Base-by-base conservation (phyloP, 345 rosid species). In the Cardamine resedifolia region DNA sequence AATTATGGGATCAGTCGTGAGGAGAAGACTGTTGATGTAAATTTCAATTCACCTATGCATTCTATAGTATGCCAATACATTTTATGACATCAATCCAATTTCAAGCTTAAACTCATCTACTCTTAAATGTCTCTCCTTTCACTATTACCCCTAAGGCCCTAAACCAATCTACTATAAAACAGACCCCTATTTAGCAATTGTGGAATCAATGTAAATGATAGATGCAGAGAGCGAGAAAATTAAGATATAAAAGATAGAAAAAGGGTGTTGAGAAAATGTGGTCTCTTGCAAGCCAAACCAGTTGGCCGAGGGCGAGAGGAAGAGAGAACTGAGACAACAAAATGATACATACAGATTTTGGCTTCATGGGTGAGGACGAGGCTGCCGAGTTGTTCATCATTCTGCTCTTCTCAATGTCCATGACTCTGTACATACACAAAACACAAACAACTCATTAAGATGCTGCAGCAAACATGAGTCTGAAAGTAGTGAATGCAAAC, bases 371-470 rank as follows among this genome's bases (percentile, higher is more conserved):
- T 44, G 94, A 76, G 72, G 20, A 81, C 80, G 77, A 71, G 60
- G 67, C 90, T 71, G 82, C 90, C 75, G 83, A 82, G 74, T 78
- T 81, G 83, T 81, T 88, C 91, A 77, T 89, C 83, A 23, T 84
- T 74, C 73, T 66, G 76, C 52, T 83, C 74, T 26, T 88, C 87
- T 74, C 96, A 78, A 45, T 77, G 82, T 81, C 89, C 83, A 16
- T 86, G 24, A 36, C 81, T 78, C 84, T 57, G 65, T 31, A 60
- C 56, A n/a, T 59, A 26, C 47, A 39, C 3, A 53, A 50, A 44
- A 71, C 43, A 49, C 34, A 70, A 47, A 64, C 23, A 55, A 56
- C 41, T 15, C 19, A 33, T 63, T 11, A 44, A 55, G 30, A 44
- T 34, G 74, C 48, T 61, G 57, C 41, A 67, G 21, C 27, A 14